phyloP scores from a whole-genome alignment of 1,139 yeast genomes.

The Protomyces macrosporus region DNA sequence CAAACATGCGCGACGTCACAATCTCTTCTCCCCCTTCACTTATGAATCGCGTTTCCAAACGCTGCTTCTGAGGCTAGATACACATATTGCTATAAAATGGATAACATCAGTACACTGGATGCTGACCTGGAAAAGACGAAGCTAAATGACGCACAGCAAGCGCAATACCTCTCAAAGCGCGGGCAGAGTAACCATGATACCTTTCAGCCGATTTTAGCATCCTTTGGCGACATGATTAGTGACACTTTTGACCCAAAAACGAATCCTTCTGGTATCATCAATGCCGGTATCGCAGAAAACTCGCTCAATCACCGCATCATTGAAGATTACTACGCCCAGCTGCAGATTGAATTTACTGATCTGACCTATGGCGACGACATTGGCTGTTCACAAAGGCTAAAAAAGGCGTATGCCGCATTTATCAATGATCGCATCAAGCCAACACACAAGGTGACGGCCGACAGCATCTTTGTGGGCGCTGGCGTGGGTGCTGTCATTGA shows the following conservation, averaged over 20 bases:
- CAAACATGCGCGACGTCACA: too few species aligned
- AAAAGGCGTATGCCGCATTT: background rate
- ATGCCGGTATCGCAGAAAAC: background rate
- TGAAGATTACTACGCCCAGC: background rate
- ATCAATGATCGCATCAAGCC: background rate
- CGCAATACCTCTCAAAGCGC: background rate
- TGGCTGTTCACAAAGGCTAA: background rate
- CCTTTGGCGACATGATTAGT: background rate
- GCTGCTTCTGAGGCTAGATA: background rate
- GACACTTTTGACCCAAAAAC: background rate
- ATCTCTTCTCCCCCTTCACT: too few species aligned
- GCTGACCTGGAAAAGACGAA: background rate
- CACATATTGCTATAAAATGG: background rate
- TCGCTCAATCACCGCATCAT: background rate
- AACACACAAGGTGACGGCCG: background rate
- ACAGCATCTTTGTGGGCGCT: background rate
- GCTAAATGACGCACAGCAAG: background rate
- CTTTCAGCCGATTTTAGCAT: background rate
- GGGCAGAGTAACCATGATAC: background rate
- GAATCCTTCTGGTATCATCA: background rate
- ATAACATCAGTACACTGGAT: background rate
- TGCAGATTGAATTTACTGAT: background rate
- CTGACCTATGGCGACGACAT: background rate
- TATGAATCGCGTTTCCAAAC: background rate
- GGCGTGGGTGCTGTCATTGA: background rate